These are phyloP conservation scores for Gymnopilus junonius DNA, from an alignment of 768 basidiomycete species.

Conservation along the genomic window DNA sequence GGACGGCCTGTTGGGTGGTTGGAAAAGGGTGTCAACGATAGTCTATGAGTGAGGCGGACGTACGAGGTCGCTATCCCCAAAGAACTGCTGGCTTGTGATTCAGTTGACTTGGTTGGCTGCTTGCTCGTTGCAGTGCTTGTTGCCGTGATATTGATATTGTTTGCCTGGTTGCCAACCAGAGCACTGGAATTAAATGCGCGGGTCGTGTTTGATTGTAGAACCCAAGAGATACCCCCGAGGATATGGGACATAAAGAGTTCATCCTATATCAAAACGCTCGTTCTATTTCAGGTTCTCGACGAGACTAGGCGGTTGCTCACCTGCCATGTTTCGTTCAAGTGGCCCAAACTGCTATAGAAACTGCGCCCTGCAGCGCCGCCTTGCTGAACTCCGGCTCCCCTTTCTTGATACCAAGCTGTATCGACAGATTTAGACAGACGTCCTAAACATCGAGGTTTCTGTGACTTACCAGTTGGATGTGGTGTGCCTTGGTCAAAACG, in stretches of 20 bases:
- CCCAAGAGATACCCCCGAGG: slow-evolving; percentile 77
- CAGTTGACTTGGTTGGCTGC: slow-evolving; percentile 1
- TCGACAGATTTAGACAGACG: background rate
- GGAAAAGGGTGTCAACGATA: background rate
- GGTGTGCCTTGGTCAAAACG: slow-evolving; percentile 71
- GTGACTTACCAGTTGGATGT: slow-evolving; percentile 70
- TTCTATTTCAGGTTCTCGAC: background rate
- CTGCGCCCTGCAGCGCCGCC: slow-evolving; percentile 66
- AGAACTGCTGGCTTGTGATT: background rate
- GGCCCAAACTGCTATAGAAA: slow-evolving; percentile 85
- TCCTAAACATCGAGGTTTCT: too few relatives aligned
- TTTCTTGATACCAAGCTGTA: slow-evolving; percentile 84
- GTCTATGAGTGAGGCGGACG: background rate
- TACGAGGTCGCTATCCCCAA: slow-evolving; percentile 5
- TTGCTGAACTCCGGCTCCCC: slow-evolving; percentile 64
- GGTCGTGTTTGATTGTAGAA: slow-evolving; percentile 71
- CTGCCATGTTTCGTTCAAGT: slow-evolving; percentile 79
- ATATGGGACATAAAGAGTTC: slow-evolving; percentile 73
- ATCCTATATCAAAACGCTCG: slow-evolving; percentile 47
- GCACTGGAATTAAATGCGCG: slow-evolving; percentile 63
- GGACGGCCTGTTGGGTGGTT: background rate
- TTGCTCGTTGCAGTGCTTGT: background rate
- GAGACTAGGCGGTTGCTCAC: slow-evolving; percentile 36
- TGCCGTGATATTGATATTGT: background rate
- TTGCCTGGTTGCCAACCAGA: slow-evolving; percentile 53